Base-by-base conservation (phyloP, 2,329 filamentous ascomycete genomes). In the Cladosporium austrohemisphaericum region DNA sequence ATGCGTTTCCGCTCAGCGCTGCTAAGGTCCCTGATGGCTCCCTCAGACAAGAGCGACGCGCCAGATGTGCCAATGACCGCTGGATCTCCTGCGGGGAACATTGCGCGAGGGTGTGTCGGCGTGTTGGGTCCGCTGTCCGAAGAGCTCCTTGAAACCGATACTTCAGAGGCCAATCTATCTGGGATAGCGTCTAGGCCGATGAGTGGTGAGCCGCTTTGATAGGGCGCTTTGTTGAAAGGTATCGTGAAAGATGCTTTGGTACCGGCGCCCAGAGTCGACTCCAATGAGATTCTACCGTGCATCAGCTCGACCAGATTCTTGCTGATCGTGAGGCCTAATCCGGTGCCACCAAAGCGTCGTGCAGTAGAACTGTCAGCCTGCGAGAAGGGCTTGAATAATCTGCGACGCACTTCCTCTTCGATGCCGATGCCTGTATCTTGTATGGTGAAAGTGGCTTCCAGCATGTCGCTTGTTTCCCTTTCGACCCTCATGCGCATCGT, bases 401-500 rank as follows among this genome's bases (percentile, higher is more conserved):
- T 78, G 59, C 82, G 83, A 14, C 81, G 77, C 4, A 90, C 85
- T 49, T 88, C 84, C 40, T 90, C 84, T 55, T 89, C 84, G 25
- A 92, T 91, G 3, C 87, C 87, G 43, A 92, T 90, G 0, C 88
- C 87, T 0, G 85, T 88, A 57, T 93, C 88, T 63, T 86, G 80
- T 5, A 93, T 77, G 0, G 78, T 78, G 58, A 92, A 91, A 41
- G 80, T 80, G 33, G 91, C 78, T 35, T 83, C 78, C 20, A 87
- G 79, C 0, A 71, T 77, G 6, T 88, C 84, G 1, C 75, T 63
- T 0, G 80, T 80, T 62, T 90, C 84, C 35, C 74, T 76, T 51
- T 82, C 77, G 33, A 84, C 83, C 10, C 73, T 68, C 1, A 87
- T 83, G 0, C 77, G 78, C 55, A 92, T 79, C 40, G 77, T 81